Percentiles rank a stretch among this genome's conserved stretches.
phyloP scores from a whole-genome alignment of 148 eudicot species.

The Chenopodium quinoa region DNA sequence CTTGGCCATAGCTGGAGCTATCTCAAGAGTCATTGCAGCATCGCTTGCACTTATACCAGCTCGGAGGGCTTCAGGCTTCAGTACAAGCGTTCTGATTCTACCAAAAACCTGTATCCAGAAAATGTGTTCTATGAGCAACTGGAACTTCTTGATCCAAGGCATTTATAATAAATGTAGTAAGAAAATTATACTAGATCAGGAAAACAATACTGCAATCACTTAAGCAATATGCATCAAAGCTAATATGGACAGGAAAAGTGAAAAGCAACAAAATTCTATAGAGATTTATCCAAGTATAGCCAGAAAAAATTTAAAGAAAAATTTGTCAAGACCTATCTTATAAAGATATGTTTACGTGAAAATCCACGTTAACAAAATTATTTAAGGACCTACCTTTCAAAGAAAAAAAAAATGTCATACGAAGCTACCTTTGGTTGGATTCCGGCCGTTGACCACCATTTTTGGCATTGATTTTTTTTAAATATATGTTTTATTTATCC shows the following conservation, averaged over 20 bases:
- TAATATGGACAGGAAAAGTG: slow-evolving; percentile 2
- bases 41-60: slow-evolving; percentile 83
- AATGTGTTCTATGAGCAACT: background rate
- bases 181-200: background rate
- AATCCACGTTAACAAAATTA: too few species aligned
- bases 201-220: background rate
- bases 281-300: background rate
- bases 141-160: background rate
- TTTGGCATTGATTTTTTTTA: too few species aligned
- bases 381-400: too few species aligned
- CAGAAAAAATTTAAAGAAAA: background rate
- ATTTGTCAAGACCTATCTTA: too few species aligned
- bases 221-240: too few species aligned
- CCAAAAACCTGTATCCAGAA: slow-evolving; percentile 55
- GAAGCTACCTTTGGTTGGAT: too few species aligned
- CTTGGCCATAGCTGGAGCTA: slow-evolving; percentile 99
- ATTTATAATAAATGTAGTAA: background rate
- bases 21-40: slow-evolving; percentile 88
- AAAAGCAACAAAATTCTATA: background rate
- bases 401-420: too few species aligned
- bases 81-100: slow-evolving; percentile 58
- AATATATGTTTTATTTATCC: too few species aligned
- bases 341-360: too few species aligned
- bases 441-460: too few species aligned
- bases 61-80: slow-evolving; percentile 64